Base-by-base conservation (phyloP, 352 stramenopile genomes). In the Thraustotheca clavata region DNA sequence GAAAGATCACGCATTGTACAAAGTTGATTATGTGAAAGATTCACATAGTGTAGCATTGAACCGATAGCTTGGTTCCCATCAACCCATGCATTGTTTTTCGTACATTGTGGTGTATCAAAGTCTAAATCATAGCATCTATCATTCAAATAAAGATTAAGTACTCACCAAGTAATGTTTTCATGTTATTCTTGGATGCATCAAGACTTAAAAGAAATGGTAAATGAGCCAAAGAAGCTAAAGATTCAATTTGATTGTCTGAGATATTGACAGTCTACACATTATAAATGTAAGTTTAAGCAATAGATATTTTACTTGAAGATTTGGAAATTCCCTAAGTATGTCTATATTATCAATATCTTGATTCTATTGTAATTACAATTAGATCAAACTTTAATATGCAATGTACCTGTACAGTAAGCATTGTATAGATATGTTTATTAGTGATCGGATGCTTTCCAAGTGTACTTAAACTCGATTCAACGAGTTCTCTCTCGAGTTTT, bases 401-500 rank as follows among this genome's bases (percentile, higher is more conserved):
- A 49, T 34, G n/a, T 46, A 88, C 80, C 77, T 90, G 79, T 12
- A 89, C 61, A 43, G 84, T 73, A 16, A 74, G 75, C 4, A 76
- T 88, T 8, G 81, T 90, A 68, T 73, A 88, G 29, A 90, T 71
- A 36, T 83, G 79, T 26, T 69, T 71, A 18, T 83, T 74, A 1
- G 78, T 80, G 70, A 83, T 88, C 41, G 81, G 81, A 35, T 88
- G 80, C 60, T 73, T 78, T 6, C 81, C 77, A 5, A 90, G 40
- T 12, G 82, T 71, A 43, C 77, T 74, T 24, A 90, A 32, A 18
- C 70, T 67, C 12, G 70, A 63, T 32, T 72, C 71, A 22, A 88
- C 68, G 16, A 34, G 11, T 22, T 36, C 20, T 11, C 55, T 38
- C 11, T 54, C 35, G 14, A 62, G 32, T 16, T 16, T 38, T 8